These are phyloP conservation scores for Plasmopara halstedii DNA, from an alignment of 352 stramenopile species.

Conservation along the genomic window DNA sequence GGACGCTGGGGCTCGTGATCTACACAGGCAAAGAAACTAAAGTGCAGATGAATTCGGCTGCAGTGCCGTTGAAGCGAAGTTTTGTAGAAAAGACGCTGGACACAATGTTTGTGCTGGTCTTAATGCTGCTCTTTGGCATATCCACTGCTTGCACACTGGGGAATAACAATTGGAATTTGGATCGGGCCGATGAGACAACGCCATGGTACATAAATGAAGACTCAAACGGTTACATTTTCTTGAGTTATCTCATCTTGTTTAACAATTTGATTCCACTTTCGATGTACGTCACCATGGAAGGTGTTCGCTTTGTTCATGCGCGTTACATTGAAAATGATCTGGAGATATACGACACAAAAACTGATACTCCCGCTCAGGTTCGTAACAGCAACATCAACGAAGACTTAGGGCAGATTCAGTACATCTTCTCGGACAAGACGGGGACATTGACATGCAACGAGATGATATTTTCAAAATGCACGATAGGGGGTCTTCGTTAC, in stretches of 20 bases:
- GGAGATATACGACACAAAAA: slow-evolving; percentile 70
- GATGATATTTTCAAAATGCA: slow-evolving; percentile 90
- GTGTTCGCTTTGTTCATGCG: slow-evolving; percentile 80
- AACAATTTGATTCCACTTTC: slow-evolving; percentile 85
- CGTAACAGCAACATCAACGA: slow-evolving; percentile 87
- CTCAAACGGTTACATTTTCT: slow-evolving; percentile 80
- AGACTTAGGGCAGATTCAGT: slow-evolving; percentile 86
- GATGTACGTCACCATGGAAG: slow-evolving; percentile 88
- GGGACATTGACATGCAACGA: slow-evolving; percentile 83
- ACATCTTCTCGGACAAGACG: slow-evolving; percentile 88
- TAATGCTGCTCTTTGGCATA: slow-evolving; percentile 83
- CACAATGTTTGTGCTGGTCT: slow-evolving; percentile 82
- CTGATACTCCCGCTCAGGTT: slow-evolving; percentile 71
- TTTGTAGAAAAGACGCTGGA: slow-evolving; percentile 84
- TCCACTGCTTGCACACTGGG: slow-evolving; percentile 74
- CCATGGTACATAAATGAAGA: slow-evolving; percentile 68
- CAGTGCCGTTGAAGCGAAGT: slow-evolving; percentile 76
- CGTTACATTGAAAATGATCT: slow-evolving; percentile 82
- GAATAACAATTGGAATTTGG: slow-evolving; percentile 81
- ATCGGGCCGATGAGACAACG: slow-evolving; percentile 33
- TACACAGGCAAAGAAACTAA: slow-evolving; percentile 83
- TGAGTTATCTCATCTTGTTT: slow-evolving; percentile 87
- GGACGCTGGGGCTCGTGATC: slow-evolving; percentile 78
- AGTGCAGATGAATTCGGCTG: slow-evolving; percentile 77
- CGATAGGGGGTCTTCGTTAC: slow-evolving; percentile 87